Conservation (phyloP, 768 basidiomycete genomes). For the Tricholoma matsutake region DNA sequence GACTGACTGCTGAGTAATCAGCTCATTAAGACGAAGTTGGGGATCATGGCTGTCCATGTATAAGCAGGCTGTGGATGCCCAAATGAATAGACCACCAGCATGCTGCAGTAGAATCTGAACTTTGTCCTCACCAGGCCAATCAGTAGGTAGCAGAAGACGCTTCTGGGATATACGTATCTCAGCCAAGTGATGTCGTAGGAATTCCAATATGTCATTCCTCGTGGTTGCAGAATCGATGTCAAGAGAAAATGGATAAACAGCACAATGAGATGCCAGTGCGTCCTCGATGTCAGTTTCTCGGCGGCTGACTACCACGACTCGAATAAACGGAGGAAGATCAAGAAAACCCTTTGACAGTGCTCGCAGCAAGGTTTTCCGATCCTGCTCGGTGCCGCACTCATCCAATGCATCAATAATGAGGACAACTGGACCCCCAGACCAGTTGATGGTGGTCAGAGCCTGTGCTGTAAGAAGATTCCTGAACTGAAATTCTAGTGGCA, state of each 20-base stretch:
- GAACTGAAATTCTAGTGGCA: background rate
- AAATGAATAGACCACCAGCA: background rate
- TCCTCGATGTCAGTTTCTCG: background rate
- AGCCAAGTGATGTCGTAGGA: background rate
- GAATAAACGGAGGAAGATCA: background rate
- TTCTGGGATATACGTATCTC: background rate
- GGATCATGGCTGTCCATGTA: background rate
- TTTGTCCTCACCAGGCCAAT: background rate
- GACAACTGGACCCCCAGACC: background rate
- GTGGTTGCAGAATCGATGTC: background rate
- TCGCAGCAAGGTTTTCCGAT: background rate
- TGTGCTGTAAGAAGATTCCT: background rate
- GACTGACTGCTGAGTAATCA: background rate
- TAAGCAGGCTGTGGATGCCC: background rate
- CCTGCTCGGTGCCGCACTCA: background rate
- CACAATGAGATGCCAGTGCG: background rate
- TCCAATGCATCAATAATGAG: background rate
- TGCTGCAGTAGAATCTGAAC: background rate
- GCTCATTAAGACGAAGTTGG: background rate
- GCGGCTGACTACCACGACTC: background rate
- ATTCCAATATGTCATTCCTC: background rate
- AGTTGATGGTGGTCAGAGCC: background rate
- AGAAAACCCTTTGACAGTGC: background rate
- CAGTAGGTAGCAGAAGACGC: background rate
- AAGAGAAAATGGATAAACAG: background rate